phyloP scores from a whole-genome alignment of 73 alveolate species.

The Paramecium sonneborni region DNA sequence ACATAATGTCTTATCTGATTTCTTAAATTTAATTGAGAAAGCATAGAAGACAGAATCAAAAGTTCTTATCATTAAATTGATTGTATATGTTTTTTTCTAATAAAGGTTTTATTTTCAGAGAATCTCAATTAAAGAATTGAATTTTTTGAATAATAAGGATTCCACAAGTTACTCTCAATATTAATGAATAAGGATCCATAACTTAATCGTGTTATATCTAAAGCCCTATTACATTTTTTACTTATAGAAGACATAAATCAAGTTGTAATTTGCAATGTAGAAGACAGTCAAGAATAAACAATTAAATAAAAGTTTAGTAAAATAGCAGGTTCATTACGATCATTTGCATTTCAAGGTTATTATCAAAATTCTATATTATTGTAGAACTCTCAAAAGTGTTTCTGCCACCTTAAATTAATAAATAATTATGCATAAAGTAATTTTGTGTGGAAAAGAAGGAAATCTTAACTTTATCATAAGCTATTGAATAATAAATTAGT shows the following conservation, averaged over 20 bases:
- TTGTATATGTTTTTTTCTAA: not conserved
- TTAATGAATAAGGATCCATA: constrained; percentile 21
- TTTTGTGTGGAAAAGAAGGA: not conserved
- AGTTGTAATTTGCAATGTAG: not conserved
- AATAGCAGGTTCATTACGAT: constrained; percentile 23
- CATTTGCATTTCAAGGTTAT: constrained; percentile 57
- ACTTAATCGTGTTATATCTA: constrained; percentile 11
- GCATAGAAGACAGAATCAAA: constrained; percentile 41
- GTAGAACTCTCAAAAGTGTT: constrained; percentile 32
- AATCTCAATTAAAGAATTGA: constrained; percentile 39
- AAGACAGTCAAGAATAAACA: constrained; percentile 1
- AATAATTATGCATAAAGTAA: not conserved
- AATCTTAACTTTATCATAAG: not conserved
- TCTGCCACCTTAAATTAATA: not conserved
- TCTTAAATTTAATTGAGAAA: constrained; percentile 29
- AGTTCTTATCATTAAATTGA: not conserved
- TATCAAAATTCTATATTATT: not conserved
- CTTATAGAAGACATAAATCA: constrained; percentile 1
- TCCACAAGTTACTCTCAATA: constrained; percentile 8
- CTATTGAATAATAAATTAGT: constrained; percentile 34
- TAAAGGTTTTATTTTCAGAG: constrained; percentile 44
- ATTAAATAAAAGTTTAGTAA: constrained; percentile 25
- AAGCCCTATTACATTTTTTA: constrained; percentile 32
- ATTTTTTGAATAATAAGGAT: constrained; percentile 56
- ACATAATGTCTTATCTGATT: constrained; percentile 26